These are phyloP conservation scores for Penicillium pancosmium DNA, from an alignment of 495 filamentous ascomycete species.

Conservation along the genomic window DNA sequence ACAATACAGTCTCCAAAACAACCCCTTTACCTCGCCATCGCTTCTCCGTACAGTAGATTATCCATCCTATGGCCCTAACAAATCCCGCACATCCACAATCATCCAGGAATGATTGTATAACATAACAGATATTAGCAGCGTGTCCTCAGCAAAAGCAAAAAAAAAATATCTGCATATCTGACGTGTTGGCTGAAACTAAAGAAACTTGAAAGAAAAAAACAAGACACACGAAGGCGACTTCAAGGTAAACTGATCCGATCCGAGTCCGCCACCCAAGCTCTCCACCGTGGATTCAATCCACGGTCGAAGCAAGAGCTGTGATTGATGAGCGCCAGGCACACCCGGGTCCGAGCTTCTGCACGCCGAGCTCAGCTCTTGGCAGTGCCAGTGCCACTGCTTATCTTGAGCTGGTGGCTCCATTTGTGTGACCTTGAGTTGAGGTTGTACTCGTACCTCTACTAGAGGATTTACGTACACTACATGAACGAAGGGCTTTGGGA, in stretches of 20 bases:
- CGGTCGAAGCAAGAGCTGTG: background rate
- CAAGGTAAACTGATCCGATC: background rate
- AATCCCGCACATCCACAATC: no score
- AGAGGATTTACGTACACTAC: no score
- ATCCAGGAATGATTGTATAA: no score
- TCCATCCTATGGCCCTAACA: no score
- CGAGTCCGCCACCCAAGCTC: background rate
- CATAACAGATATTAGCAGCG: no score
- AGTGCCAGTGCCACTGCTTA: constrained; percentile 2
- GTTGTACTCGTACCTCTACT: no score
- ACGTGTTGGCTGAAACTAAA: background rate
- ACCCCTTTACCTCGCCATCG: no score
- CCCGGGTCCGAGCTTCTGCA: constrained; percentile 1
- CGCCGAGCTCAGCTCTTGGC: constrained; percentile 4
- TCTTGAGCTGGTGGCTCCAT: background rate
- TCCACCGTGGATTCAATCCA: background rate
- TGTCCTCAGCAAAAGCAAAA: no score
- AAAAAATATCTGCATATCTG: background rate
- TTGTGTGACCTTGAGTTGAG: no score
- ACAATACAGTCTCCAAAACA: no score
- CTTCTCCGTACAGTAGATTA: no score
- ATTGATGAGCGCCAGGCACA: background rate
- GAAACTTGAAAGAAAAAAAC: background rate
- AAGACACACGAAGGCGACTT: background rate
- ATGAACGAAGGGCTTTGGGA: no score